Base-by-base conservation (phyloP, 352 stramenopile species). In the Halophytophthora batemanensis region DNA sequence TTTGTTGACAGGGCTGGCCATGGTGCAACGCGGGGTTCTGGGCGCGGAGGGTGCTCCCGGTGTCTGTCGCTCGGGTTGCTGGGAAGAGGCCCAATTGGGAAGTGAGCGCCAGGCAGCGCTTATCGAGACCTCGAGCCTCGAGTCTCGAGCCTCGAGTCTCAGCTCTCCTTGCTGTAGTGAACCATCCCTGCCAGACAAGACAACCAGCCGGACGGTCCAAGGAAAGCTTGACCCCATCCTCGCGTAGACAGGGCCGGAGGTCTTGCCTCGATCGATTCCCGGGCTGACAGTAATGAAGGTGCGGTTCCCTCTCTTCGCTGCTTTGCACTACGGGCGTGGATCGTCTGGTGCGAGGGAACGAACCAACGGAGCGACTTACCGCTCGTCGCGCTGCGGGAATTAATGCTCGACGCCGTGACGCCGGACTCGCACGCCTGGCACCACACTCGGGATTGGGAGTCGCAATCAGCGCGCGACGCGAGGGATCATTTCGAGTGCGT, bases 241-340 rank as follows among this genome's bases (percentile, higher is more conserved):
- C 25, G 25, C 25, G 25, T 31, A 31, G 25, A 31, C 25, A 31
- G 25, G 25, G 25, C 4, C 25, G 25, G 25, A 4, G 25, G 25
- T 8, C 4, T 4, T 31, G 25, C 25, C 8, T 31, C 25, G n/a
- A n/a, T 8, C 25, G 25, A 4, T 8, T 4, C 25, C 25, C 25
- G 25, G 25, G 8, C 25, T 31, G 25, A 31, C 25, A 8, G 25
- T 8, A 31, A 31, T 8, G 25, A 8, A 31, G 25, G 25, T 31
- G 25, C 25, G 25, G 38, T 33, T 68, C 54, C 59, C 54, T 50
- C 59, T 68, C 59, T 49, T 39, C 8, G 3, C 44, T 51, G 48
- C 54, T 68, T 68, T 68, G 59, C 44, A 18, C 56, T 8, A 8
- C 25, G 25, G 19, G 15, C 22, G 45, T 68, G 59, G 35, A 64